These are phyloP conservation scores for Chlorella sp. DNA, from an alignment of 139 green algal species.

Conservation along the genomic window DNA sequence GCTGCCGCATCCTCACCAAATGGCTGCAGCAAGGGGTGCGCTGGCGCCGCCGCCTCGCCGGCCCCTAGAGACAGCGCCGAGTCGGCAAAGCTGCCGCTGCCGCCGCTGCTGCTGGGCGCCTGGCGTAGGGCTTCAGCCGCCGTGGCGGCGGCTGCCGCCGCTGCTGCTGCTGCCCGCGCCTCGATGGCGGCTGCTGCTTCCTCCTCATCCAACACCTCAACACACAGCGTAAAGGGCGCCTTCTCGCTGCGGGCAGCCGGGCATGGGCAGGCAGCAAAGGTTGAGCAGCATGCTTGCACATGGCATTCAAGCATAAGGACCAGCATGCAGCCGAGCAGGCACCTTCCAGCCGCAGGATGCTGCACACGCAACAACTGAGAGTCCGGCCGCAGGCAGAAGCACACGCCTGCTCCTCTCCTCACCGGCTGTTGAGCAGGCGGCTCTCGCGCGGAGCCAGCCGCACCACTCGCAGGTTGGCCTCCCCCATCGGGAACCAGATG, in stretches of 20 bases:
- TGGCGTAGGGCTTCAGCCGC: not conserved
- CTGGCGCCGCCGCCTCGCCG: no score
- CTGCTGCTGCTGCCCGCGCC: not conserved
- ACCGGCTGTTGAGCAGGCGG: conserved; percentile 87
- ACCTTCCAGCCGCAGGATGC: not conserved
- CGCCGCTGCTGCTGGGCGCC: not conserved
- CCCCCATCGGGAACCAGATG: conserved; percentile 90
- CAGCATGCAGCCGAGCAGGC: not conserved
- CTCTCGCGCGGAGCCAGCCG: conserved; percentile 83
- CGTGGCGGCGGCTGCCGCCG: not conserved
- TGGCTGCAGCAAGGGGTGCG: not conserved
- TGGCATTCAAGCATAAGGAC: not conserved
- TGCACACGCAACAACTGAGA: no score
- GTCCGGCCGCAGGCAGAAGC: no score
- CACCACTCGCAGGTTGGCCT: conserved; percentile 69
- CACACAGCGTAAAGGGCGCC: conserved; percentile 84
- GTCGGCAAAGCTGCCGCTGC: conserved; percentile 4
- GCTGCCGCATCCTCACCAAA: not conserved
- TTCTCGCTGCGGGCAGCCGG: conserved; percentile 53
- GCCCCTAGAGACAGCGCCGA: conserved; percentile 14
- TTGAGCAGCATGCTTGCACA: not conserved
- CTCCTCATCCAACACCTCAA: conserved; percentile 78
- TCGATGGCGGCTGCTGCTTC: not conserved
- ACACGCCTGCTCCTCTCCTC: not conserved
- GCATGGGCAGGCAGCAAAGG: not conserved